These are phyloP conservation scores for Mollisia scopiformis DNA, from an alignment of 2,329 filamentous ascomycete genomes.

Conservation along the genomic window DNA sequence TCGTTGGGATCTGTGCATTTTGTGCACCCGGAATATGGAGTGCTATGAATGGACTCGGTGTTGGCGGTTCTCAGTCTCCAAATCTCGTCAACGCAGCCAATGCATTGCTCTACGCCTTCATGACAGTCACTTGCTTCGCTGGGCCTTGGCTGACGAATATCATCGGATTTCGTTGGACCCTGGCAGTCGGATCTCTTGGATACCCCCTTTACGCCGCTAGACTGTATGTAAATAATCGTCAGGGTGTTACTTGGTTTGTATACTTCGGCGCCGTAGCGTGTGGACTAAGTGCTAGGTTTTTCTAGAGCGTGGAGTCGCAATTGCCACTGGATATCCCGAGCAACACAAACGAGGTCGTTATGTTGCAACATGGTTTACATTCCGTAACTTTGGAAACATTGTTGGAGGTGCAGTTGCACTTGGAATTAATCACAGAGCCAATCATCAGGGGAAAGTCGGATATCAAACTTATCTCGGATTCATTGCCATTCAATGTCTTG, in stretches of 20 bases:
- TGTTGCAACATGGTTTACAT: not conserved
- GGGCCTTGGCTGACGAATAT: not conserved
- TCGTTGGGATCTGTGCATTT: not conserved
- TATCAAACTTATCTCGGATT: not conserved
- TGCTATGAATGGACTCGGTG: not conserved
- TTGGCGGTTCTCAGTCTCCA: not conserved
- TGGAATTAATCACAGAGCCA: not conserved
- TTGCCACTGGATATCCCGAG: not conserved
- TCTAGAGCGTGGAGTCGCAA: not conserved
- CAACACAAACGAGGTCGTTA: not conserved
- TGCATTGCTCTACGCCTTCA: not conserved
- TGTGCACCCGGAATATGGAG: not conserved
- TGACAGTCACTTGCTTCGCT: not conserved
- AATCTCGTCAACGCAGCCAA: not conserved
- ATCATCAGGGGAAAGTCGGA: not conserved
- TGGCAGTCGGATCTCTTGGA: not conserved
- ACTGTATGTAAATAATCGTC: not conserved
- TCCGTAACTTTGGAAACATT: not conserved
- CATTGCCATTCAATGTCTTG: not conserved
- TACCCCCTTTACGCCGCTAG: not conserved
- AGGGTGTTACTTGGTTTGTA: not conserved
- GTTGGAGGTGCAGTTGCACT: not conserved
- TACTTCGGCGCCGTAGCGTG: not conserved
- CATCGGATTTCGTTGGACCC: not conserved
- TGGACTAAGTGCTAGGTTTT: not conserved